Evolutionary conservation across 176 grass and related monocot genomes (phyloP), one percentile per base, ranked within the genome.

Genomic region (Musa itinerans): DNA sequence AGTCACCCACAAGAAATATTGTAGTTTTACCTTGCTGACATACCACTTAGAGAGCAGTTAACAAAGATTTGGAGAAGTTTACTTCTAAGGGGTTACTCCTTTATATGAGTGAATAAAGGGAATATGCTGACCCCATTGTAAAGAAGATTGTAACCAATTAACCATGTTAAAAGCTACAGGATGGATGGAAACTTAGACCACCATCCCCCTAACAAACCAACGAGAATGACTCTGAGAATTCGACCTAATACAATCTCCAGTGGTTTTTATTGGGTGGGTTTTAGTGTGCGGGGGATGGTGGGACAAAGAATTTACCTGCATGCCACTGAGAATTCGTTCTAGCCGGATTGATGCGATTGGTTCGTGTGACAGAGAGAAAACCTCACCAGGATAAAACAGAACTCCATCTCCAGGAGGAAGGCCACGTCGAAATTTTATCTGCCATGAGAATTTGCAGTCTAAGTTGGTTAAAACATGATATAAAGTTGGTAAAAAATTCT

Each of bases 361-460:
- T 78, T 99, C 95, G 71, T 84, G 76, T 66, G 95, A 94, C 1
- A 86, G 84, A 81, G 95, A 99, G 80, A 94, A 99, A 17, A 94
- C 90, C 88, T 99, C 88, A 62, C 95, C 88, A 67, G 95, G 95
- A 82, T 99, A 99, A 65, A 99, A 99, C 19, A 99, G 73, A 55
- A 99, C 90, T 50, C 95, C 95, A 24, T 99, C 95, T 1, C 95
- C 90, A 75, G 95, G 95, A 74, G 95, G 95, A 79, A 99, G 95
- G 20, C 95, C 95, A 53, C 88, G 90, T 43, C 90, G 82, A 82
- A 99, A 94, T 78, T 84, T 89, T 54, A 99, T 87, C 95, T 99
- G 81, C 27, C 59, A 52, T 55, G 50, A 64, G 64, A 10, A 16
- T 19, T 10, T 70, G 53, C 15, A 57, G 14, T 53, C 55, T 11